Conservation (phyloP, 495 filamentous ascomycete genomes). For the Baudoinia panamericana region DNA sequence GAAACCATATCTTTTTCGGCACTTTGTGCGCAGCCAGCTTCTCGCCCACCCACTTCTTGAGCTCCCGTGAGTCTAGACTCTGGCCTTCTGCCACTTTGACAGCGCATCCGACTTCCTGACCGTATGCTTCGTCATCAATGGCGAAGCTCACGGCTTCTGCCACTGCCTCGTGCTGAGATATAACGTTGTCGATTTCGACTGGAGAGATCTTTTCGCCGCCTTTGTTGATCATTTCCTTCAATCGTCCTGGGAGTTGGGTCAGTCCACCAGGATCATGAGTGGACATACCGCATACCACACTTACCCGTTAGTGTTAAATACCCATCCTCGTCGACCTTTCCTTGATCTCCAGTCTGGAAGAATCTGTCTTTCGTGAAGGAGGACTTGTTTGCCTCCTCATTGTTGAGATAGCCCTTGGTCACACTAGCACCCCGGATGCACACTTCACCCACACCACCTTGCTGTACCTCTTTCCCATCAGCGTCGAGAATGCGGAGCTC, state of each 20-base stretch:
- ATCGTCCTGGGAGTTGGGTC: no score
- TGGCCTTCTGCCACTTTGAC: constrained; percentile 55
- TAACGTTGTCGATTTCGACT: constrained; percentile 69
- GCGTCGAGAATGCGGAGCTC: constrained; percentile 63
- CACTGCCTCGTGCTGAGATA: constrained; percentile 54
- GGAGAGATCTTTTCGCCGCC: constrained; percentile 41
- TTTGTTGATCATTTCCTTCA: constrained; percentile 35
- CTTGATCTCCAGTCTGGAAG: constrained; percentile 79
- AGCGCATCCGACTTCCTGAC: constrained; percentile 68
- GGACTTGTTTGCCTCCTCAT: constrained; percentile 53
- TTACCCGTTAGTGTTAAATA: constrained; percentile 32
- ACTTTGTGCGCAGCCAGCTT: constrained; percentile 70
- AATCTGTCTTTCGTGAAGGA: constrained; percentile 58
- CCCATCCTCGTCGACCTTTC: constrained; percentile 47
- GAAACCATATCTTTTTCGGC: constrained; percentile 68
- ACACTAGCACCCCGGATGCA: constrained; percentile 69
- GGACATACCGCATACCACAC: no score
- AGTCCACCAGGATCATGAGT: no score
- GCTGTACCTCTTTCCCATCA: constrained; percentile 45
- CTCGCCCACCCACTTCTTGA: constrained; percentile 53
- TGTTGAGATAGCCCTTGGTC: constrained; percentile 72
- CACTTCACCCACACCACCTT: constrained; percentile 61
- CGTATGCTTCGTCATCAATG: constrained; percentile 60
- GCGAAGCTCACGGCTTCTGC: constrained; percentile 72
- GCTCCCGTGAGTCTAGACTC: constrained; percentile 39